Evolutionary conservation across 2,329 filamentous ascomycete species (phyloP).

Genomic region (Thyridium curvatum): DNA sequence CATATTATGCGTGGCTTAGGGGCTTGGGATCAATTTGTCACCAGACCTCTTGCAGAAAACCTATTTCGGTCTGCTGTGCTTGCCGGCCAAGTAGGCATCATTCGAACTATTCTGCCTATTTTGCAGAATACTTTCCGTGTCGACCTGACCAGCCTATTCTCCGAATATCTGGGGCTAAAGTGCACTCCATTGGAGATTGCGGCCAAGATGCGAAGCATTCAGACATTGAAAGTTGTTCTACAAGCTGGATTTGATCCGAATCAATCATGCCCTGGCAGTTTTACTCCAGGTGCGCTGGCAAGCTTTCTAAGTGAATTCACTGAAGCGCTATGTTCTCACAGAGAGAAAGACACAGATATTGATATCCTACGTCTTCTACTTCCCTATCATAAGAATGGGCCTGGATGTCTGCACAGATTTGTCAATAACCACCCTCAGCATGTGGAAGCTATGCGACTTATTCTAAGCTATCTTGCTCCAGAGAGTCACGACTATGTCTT

Average conservation of each 20-base stretch:
- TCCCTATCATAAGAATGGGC: too few species aligned
- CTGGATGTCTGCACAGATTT: too few species aligned
- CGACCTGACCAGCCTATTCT: background rate
- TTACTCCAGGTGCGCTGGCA: too few species aligned
- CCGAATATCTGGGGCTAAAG: background rate
- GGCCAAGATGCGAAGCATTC: background rate
- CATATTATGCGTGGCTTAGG: background rate
- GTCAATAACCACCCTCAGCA: too few species aligned
- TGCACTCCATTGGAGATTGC: conserved; percentile 1
- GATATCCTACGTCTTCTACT: too few species aligned
- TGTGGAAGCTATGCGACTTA: too few species aligned
- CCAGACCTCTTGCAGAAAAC: conserved; percentile 3
- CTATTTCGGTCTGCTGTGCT: conserved; percentile 1
- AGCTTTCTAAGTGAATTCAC: too few species aligned
- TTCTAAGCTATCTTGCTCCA: too few species aligned
- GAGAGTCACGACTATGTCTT: too few species aligned
- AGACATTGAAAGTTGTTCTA: conserved; percentile 1
- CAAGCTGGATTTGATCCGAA: background rate
- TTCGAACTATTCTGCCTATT: background rate
- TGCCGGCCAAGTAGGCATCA: conserved; percentile 1
- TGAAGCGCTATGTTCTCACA: too few species aligned
- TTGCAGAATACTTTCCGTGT: background rate
- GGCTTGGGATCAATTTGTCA: background rate
- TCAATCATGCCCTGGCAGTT: too few species aligned
- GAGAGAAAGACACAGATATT: too few species aligned